Conservation (phyloP, 768 basidiomycete genomes). For the Tricholoma furcatifolium region DNA sequence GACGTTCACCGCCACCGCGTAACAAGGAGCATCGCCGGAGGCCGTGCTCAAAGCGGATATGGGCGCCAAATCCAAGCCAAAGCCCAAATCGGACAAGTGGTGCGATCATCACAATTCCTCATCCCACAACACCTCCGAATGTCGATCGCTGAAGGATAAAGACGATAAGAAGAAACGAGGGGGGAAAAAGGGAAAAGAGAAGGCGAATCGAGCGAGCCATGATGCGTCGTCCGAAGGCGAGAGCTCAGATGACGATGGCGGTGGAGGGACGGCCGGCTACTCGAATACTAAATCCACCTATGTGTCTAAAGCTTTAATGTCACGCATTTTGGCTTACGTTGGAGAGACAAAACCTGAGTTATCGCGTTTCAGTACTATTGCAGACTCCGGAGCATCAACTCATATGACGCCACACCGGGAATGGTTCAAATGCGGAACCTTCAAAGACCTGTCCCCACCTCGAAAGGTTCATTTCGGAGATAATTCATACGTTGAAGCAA, state of each 20-base stretch:
- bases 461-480: no score
- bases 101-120: not conserved
- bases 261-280: no score
- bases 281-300: no score
- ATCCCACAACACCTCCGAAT: not conserved
- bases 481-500: no score
- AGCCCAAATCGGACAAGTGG: not conserved
- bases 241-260: not conserved
- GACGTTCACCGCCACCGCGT: not conserved
- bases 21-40: not conserved
- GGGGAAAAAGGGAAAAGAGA: not conserved
- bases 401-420: no score
- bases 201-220: not conserved
- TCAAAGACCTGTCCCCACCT: not conserved
- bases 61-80: not conserved
- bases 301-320: no score
- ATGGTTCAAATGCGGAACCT: not conserved
- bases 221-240: not conserved
- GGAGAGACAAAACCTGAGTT: not conserved
- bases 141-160: not conserved
- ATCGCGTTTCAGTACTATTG: not conserved
- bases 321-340: not conserved
- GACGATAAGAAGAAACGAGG: not conserved
- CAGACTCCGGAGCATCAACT: no score
- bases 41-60: not conserved